phyloP scores from a whole-genome alignment of 306 rosid genomes.

The Vigna angularis region DNA sequence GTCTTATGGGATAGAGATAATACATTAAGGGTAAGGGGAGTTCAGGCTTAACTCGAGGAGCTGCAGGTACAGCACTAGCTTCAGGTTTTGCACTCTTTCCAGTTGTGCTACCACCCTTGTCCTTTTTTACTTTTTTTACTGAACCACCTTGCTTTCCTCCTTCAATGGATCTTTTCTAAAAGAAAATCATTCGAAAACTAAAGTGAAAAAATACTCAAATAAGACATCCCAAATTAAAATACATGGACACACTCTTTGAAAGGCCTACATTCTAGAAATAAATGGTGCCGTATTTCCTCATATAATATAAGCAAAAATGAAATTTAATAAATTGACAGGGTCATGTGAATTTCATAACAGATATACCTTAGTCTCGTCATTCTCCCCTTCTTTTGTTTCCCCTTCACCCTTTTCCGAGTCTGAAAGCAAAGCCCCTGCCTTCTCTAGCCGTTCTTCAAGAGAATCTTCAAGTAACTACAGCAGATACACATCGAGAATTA shows the following conservation, averaged over 20 bases:
- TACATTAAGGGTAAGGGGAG: constrained; percentile 88
- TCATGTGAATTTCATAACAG: constrained; percentile 24
- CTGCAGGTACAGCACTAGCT: constrained; percentile 58
- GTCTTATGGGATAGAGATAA: constrained; percentile 45
- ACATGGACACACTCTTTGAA: not conserved
- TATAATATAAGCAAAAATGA: not conserved
- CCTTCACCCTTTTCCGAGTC: constrained; percentile 94
- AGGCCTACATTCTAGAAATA: constrained; percentile 22
- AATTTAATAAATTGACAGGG: not conserved
- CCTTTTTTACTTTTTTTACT: constrained; percentile 87
- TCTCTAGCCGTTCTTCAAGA: constrained; percentile 86
- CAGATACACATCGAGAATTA: constrained; percentile 33
- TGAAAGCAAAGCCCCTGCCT: constrained; percentile 72
- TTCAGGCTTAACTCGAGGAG: constrained; percentile 95
- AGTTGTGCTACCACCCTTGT: constrained; percentile 74
- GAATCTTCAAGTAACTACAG: constrained; percentile 91
- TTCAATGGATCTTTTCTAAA: constrained; percentile 84
- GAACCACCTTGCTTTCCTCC: constrained; percentile 91
- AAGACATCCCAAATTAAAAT: constrained; percentile 5
- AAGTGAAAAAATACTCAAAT: constrained; percentile 35
- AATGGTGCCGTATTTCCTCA: constrained; percentile 1
- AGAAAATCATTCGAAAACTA: constrained; percentile 36
- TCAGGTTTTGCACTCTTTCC: constrained; percentile 80
- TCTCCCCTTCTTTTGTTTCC: constrained; percentile 82
- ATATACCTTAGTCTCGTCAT: constrained; percentile 84